Evolutionary conservation across 768 basidiomycete genomes (phyloP).

Genomic region (Boletellus ananiceps): DNA sequence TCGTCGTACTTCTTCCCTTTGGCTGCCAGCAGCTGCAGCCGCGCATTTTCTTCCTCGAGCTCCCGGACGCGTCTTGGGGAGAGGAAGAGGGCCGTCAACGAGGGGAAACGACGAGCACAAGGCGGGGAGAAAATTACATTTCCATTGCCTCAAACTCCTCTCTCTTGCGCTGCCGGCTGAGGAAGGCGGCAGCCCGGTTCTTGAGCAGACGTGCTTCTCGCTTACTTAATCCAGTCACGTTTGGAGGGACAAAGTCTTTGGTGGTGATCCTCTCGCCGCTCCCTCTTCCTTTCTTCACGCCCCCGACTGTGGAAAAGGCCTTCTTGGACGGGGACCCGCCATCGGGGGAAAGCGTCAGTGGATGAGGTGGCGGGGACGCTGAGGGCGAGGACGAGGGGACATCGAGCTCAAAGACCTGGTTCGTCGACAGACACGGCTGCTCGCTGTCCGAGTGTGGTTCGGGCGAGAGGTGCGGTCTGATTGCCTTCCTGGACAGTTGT

Average conservation of each 20-base stretch:
- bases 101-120: slow-evolving; percentile 4
- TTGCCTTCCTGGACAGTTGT: slow-evolving; percentile 39
- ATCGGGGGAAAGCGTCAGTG: slow-evolving; percentile 34
- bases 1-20: slow-evolving; percentile 36
- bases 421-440: slow-evolving; percentile 60
- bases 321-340: slow-evolving; percentile 25
- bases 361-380: slow-evolving; percentile 28
- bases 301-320: slow-evolving; percentile 45
- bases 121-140: slow-evolving; percentile 51
- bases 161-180: slow-evolving; percentile 84
- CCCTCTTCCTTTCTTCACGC: slow-evolving; percentile 45
- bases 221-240: slow-evolving; percentile 83
- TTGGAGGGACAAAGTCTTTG: slow-evolving; percentile 85
- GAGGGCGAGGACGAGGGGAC: slow-evolving; percentile 33
- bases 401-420: slow-evolving; percentile 64
- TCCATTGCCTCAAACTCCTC: slow-evolving; percentile 93
- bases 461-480: slow-evolving; percentile 48
- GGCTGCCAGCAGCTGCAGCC: slow-evolving; percentile 59
- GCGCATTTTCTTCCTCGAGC: slow-evolving; percentile 79
- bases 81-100: slow-evolving; percentile 13
- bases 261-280: slow-evolving; percentile 48
- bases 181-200: slow-evolving; percentile 89
- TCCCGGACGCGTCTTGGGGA: slow-evolving; percentile 69
- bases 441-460: slow-evolving; percentile 42
- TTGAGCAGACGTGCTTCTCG: slow-evolving; percentile 89